Evolutionary conservation across 2,329 filamentous ascomycete genomes (phyloP).

Genomic region (Clarireedia hainanense): DNA sequence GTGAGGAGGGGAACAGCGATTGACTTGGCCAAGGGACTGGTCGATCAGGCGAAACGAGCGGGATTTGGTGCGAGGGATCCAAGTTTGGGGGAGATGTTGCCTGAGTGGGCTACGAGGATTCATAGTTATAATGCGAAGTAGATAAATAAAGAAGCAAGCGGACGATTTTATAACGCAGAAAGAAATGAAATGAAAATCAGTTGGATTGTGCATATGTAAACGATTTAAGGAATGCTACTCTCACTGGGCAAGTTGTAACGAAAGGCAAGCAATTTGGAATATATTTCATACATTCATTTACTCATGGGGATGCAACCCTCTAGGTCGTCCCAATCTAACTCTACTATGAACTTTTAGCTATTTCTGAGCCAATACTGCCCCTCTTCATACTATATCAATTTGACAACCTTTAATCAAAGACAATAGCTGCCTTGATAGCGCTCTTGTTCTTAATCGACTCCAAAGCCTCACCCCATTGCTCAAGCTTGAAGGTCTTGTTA

Average conservation of each 20-base stretch:
- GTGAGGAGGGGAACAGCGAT: neutral
- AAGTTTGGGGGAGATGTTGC: neutral
- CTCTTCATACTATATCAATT: neutral
- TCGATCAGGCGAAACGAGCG: neutral
- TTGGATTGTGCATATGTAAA: too few relatives aligned
- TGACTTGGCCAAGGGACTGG: neutral
- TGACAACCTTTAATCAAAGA: constrained; percentile 45
- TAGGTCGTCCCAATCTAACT: neutral
- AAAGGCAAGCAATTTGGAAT: too few relatives aligned
- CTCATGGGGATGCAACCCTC: neutral
- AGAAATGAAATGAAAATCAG: too few relatives aligned
- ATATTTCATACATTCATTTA: neutral
- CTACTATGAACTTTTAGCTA: neutral
- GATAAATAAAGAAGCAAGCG: neutral
- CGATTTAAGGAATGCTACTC: too few relatives aligned
- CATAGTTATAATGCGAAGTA: neutral
- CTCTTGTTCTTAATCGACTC: constrained; percentile 64
- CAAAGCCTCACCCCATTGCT: constrained; percentile 63
- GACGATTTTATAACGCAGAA: neutral
- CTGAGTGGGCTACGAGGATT: neutral
- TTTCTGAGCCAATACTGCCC: neutral
- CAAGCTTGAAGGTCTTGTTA: constrained; percentile 66
- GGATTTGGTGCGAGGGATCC: neutral
- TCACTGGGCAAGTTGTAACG: too few relatives aligned
- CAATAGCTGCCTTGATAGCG: constrained; percentile 67